Conservation (phyloP, 1,284 basidiomycete species). For the Ceratobasidium sp. region DNA sequence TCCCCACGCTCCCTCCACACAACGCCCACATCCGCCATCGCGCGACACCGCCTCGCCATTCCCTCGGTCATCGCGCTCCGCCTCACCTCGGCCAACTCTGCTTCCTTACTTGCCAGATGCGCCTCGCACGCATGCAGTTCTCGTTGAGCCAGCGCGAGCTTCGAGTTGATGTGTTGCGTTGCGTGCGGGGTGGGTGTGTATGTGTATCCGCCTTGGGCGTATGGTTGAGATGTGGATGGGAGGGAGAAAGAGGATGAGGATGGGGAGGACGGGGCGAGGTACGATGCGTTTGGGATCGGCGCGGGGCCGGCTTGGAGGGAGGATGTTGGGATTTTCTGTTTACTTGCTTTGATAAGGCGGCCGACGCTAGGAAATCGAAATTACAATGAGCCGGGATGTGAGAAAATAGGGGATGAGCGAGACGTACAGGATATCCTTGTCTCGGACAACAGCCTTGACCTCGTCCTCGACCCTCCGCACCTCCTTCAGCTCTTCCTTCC, state of each 20-base stretch:
- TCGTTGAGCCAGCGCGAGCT: slow-evolving; percentile 74
- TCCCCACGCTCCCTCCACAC: slow-evolving; percentile 75
- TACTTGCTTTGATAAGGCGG: slow-evolving; percentile 80
- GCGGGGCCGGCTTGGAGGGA: slow-evolving; percentile 45
- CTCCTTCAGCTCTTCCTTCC: slow-evolving; percentile 71
- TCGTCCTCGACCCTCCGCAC: slow-evolving; percentile 73
- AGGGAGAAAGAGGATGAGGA: slow-evolving; percentile 59
- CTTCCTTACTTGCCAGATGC: slow-evolving; percentile 75
- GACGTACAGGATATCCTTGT: slow-evolving; percentile 81
- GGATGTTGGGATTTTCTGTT: slow-evolving; percentile 54
- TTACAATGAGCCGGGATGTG: too few species aligned
- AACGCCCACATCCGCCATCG: slow-evolving; percentile 75
- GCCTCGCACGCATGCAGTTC: slow-evolving; percentile 83
- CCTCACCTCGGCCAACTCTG: slow-evolving; percentile 68
- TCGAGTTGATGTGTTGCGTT: slow-evolving; percentile 58
- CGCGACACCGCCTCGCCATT: slow-evolving; percentile 69
- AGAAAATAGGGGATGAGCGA: neutral
- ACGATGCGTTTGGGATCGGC: slow-evolving; percentile 60
- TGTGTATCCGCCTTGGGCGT: neutral
- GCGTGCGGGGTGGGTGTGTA: slow-evolving; percentile 45
- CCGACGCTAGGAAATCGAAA: slow-evolving; percentile 68
- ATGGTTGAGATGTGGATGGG: slow-evolving; percentile 48
- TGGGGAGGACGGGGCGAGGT: slow-evolving; percentile 59
- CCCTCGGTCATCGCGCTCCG: slow-evolving; percentile 69
- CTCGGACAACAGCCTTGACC: slow-evolving; percentile 73